A percentile compares a stretch with the other conserved stretches of the same genome.
These are phyloP conservation scores for Tylopilus sp. DNA, from an alignment of 1,284 basidiomycete genomes.

Conservation along the genomic window DNA sequence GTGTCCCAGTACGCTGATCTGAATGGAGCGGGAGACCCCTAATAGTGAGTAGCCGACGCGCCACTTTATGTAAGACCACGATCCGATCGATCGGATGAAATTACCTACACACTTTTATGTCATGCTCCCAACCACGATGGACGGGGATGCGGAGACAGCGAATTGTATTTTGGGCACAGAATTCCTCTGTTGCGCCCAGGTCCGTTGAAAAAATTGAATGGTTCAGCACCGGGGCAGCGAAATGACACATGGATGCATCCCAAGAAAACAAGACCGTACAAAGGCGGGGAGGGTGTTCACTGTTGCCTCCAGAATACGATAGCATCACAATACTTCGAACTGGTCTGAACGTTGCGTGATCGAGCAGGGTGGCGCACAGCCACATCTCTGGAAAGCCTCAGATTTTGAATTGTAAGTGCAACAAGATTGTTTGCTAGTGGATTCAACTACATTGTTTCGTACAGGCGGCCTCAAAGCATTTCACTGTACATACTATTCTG, in stretches of 20 bases:
- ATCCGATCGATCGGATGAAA: neutral
- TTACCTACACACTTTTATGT: neutral
- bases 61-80: no score
- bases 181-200: no score
- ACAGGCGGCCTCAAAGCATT: no score
- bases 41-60: neutral
- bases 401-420: no score
- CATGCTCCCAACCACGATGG: no score
- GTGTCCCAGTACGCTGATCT: neutral
- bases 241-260: constrained; percentile 26
- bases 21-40: neutral
- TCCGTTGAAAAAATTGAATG: no score
- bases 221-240: constrained; percentile 14
- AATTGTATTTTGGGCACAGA: constrained; percentile 24
- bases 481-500: no score
- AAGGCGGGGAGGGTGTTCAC: constrained; percentile 32
- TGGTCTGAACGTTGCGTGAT: no score
- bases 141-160: constrained; percentile 11
- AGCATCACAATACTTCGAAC: neutral
- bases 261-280: constrained; percentile 25
- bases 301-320: constrained; percentile 24
- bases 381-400: neutral
- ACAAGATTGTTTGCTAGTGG: no score
- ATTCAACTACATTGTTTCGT: no score
- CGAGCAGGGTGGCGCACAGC: neutral